Conservation (phyloP, 805 yeast genomes). For the Candida nemodendra region DNA sequence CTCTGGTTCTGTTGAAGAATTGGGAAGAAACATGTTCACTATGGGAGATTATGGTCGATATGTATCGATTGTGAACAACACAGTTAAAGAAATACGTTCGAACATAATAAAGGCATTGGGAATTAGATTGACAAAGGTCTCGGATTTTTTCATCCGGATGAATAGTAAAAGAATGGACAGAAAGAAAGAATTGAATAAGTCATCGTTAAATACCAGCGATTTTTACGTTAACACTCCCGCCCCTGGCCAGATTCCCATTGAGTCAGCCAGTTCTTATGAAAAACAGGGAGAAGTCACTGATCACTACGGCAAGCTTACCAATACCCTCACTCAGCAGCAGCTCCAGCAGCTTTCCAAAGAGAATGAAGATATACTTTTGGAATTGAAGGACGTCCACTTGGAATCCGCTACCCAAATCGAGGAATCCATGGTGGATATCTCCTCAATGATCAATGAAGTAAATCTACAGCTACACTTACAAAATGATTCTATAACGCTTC, state of each 20-base stretch:
- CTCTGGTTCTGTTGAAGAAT: constrained; percentile 49
- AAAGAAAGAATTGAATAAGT: constrained; percentile 36
- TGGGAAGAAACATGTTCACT: constrained; percentile 29
- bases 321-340: constrained; percentile 45
- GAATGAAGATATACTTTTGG: constrained; percentile 51
- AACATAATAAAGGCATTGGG: constrained; percentile 51
- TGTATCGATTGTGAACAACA: constrained; percentile 33
- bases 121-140: constrained; percentile 40
- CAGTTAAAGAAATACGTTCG: constrained; percentile 44
- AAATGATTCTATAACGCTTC: constrained; percentile 60
- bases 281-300: constrained; percentile 34
- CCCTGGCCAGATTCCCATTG: constrained; percentile 1
- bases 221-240: constrained; percentile 9
- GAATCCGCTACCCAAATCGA: constrained; percentile 60
- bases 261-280: constrained; percentile 8
- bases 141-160: constrained; percentile 46
- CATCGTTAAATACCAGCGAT: constrained; percentile 25
- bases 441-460: constrained; percentile 71
- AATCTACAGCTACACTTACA: constrained; percentile 71
- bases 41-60: constrained; percentile 39
- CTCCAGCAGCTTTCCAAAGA: constrained; percentile 57
- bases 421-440: constrained; percentile 65
- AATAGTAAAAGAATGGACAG: constrained; percentile 49
- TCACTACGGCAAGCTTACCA: constrained; percentile 35
- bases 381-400: constrained; percentile 57